Percentiles rank a stretch among this genome's conserved stretches.
Conservation (phyloP, 257 asterid species). For the Striga asiatica region DNA sequence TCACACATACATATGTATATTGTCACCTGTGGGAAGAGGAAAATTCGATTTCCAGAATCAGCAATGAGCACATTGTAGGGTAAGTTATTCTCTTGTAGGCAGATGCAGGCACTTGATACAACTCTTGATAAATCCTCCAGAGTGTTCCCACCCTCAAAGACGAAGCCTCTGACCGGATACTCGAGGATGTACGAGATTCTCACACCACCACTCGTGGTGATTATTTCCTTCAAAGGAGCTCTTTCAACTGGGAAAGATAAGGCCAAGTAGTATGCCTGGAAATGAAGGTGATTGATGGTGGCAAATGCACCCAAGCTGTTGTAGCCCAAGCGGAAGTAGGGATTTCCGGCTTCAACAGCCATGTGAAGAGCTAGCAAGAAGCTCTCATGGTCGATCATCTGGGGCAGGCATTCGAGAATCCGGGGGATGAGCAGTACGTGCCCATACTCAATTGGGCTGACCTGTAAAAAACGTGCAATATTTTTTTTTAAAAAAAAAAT, state of each 20-base stretch:
- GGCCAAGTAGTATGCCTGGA: slow-evolving; percentile 73
- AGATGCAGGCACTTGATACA: slow-evolving; percentile 66
- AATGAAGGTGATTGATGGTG: slow-evolving; percentile 94
- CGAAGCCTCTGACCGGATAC: slow-evolving; percentile 80
- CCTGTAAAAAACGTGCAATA: slow-evolving; percentile 25
- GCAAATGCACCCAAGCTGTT: slow-evolving; percentile 98
- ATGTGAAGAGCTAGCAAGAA: slow-evolving; percentile 75
- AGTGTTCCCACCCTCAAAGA: slow-evolving; percentile 62
- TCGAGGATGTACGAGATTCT: slow-evolving; percentile 52
- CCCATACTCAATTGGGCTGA: slow-evolving; percentile 93
- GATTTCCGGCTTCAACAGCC: slow-evolving; percentile 82
- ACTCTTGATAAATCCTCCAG: slow-evolving; percentile 57
- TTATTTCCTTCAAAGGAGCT: slow-evolving; percentile 51
- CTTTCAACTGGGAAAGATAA: slow-evolving; percentile 54
- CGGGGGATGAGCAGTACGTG: slow-evolving; percentile 87
- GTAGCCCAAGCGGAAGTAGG: slow-evolving; percentile 90
- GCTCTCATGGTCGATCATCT: slow-evolving; percentile 70
- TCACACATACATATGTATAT: too few relatives aligned
- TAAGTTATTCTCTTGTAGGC: slow-evolving; percentile 77
- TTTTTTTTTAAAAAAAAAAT: too few relatives aligned
- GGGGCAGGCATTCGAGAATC: slow-evolving; percentile 75
- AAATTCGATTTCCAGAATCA: slow-evolving; percentile 68
- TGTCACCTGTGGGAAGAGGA: slow-evolving; percentile 95
- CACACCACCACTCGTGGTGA: slow-evolving; percentile 41
- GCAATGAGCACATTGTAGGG: slow-evolving; percentile 80